Percentiles rank a stretch among this genome's conserved stretches.
Evolutionary conservation across 768 basidiomycete species (phyloP).

Genomic region (Lactifluus piperatus): DNA sequence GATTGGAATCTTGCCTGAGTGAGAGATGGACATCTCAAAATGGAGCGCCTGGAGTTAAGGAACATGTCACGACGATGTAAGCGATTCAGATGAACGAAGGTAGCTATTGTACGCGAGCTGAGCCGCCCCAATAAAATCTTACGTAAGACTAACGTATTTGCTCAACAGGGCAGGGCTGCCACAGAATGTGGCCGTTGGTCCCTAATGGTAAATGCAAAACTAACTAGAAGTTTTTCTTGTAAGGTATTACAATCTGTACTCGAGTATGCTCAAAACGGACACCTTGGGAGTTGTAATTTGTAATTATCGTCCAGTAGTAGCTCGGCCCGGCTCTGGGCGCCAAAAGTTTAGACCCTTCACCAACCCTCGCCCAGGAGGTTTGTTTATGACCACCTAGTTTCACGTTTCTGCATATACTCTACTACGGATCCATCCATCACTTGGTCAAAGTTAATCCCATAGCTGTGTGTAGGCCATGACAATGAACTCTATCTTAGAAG

Average conservation of each 20-base stretch:
- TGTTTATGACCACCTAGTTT: background rate
- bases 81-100: background rate
- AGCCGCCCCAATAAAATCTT: background rate
- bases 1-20: conserved; percentile 14
- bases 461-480: background rate
- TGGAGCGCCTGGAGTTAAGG: background rate
- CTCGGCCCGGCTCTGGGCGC: background rate
- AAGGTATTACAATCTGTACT: too few relatives aligned
- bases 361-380: conserved; percentile 2
- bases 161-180: too few relatives aligned
- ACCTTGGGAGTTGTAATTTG: too few relatives aligned
- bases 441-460: background rate
- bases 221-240: background rate
- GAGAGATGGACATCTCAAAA: background rate
- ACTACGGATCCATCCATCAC: background rate
- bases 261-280: too few relatives aligned
- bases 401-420: background rate
- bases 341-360: background rate
- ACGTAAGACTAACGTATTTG: background rate
- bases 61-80: background rate
- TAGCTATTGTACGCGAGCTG: too few relatives aligned
- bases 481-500: background rate
- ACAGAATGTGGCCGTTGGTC: too few relatives aligned
- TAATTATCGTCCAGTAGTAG: too few relatives aligned
- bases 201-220: too few relatives aligned